Evolutionary conservation across 768 basidiomycete genomes (phyloP).

Genomic region (Trichaptum fuscoviolaceum): DNA sequence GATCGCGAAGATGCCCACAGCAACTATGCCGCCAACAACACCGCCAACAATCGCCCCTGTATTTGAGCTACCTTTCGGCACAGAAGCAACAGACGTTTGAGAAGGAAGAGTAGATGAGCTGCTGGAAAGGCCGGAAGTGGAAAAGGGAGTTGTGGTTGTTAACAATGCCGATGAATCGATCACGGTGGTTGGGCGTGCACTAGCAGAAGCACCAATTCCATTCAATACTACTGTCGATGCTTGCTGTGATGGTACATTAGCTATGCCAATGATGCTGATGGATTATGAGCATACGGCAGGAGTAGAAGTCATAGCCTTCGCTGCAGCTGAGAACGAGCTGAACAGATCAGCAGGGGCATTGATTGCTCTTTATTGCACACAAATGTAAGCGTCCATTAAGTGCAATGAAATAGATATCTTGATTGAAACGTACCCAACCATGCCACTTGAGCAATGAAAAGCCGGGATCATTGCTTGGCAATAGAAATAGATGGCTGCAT

Average conservation of each 20-base stretch:
- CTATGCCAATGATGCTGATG: not conserved
- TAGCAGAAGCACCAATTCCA: conserved; percentile 2
- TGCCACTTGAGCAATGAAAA: conserved; percentile 6
- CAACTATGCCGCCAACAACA: conserved; percentile 40
- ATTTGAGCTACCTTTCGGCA: conserved; percentile 14
- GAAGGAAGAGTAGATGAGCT: not conserved
- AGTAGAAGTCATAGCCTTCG: conserved; percentile 2
- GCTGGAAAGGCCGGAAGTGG: not conserved
- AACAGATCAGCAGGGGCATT: not conserved
- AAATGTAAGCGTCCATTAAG: no score
- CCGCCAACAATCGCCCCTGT: conserved; percentile 46
- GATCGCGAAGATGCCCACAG: conserved; percentile 20
- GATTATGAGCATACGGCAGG: not conserved
- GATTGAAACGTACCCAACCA: conserved; percentile 7
- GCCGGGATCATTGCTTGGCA: conserved; percentile 5
- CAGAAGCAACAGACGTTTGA: not conserved
- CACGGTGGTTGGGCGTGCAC: not conserved
- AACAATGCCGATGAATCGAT: not conserved
- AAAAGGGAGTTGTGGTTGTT: not conserved
- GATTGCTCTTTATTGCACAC: not conserved
- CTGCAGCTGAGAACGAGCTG: not conserved
- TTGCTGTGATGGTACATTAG: not conserved
- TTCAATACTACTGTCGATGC: not conserved
- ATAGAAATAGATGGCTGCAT: conserved; percentile 7
- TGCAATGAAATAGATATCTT: not conserved